phyloP scores from a whole-genome alignment of 1,284 basidiomycete species.

The Tilletiopsis washingtonensis region DNA sequence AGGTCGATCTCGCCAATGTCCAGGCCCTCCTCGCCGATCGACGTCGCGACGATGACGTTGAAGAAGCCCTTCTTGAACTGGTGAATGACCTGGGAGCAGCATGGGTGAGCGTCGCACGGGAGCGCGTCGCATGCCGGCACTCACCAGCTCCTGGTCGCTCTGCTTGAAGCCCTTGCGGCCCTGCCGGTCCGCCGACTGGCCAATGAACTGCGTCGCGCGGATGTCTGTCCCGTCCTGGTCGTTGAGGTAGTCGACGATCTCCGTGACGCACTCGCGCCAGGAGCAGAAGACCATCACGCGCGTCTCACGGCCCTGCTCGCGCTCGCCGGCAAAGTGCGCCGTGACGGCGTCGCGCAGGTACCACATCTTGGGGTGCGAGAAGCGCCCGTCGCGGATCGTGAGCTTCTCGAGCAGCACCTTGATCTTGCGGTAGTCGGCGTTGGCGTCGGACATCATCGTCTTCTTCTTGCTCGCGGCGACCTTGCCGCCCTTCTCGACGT shows the following conservation, averaged over 20 bases:
- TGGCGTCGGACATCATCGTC: conserved; percentile 50
- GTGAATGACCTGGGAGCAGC: conserved; percentile 59
- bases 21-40: conserved; percentile 96
- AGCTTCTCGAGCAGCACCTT: conserved; percentile 59
- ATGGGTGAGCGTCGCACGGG: not conserved
- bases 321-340: conserved; percentile 43
- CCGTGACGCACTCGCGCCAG: conserved; percentile 78
- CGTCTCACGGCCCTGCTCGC: conserved; percentile 60
- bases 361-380: conserved; percentile 86
- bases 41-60: conserved; percentile 91
- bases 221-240: conserved; percentile 49
- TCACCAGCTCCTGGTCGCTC: conserved; percentile 78
- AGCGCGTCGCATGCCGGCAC: conserved; percentile 10
- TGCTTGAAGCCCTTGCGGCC: conserved; percentile 82
- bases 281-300: conserved; percentile 94
- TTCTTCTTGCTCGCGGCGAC: conserved; percentile 38
- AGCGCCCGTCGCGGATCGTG: conserved; percentile 51
- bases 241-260: conserved; percentile 63
- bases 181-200: conserved; percentile 76
- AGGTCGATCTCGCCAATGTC: conserved; percentile 99
- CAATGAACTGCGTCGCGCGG: conserved; percentile 76
- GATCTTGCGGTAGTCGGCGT: conserved; percentile 59
- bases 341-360: conserved; percentile 52
- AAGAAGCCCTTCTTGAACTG: conserved; percentile 79
- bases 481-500: conserved; percentile 37